A percentile compares a stretch with the other conserved stretches of the same genome.
These are phyloP conservation scores for Volutella citrinella DNA, from an alignment of 2,329 filamentous ascomycete species.

Conservation along the genomic window DNA sequence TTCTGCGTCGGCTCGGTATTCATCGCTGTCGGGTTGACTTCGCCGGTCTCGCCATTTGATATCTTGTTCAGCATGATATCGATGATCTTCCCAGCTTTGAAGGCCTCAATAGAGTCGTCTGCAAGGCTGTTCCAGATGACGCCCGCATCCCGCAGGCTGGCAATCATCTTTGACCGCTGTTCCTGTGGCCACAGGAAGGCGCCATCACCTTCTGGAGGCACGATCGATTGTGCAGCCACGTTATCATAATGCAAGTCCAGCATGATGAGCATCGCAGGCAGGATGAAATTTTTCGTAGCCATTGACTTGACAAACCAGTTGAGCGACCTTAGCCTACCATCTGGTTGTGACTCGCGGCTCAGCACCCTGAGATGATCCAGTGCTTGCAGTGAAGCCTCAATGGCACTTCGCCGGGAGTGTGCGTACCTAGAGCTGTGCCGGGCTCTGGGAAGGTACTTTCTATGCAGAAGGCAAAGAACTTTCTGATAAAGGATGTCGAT, in stretches of 20 bases:
- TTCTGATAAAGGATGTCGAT: constrained; percentile 86
- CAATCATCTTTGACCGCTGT: constrained; percentile 72
- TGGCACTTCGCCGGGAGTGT: constrained; percentile 78
- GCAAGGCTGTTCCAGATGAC: constrained; percentile 78
- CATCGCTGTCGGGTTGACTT: constrained; percentile 7
- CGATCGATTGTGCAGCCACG: constrained; percentile 41
- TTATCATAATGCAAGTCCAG: constrained; percentile 76
- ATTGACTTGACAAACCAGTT: constrained; percentile 78
- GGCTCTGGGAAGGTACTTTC: constrained; percentile 79
- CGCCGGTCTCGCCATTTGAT: constrained; percentile 30
- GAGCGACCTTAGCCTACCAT: constrained; percentile 68
- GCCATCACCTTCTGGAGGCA: constrained; percentile 39
- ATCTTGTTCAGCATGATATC: constrained; percentile 82
- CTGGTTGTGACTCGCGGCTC: constrained; percentile 69
- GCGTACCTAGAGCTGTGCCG: constrained; percentile 76
- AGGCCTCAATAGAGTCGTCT: constrained; percentile 82
- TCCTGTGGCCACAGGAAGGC: constrained; percentile 54
- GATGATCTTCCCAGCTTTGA: constrained; percentile 79
- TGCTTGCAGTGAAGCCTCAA: constrained; percentile 82
- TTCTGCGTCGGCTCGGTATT: constrained; percentile 23
- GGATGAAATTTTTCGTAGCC: constrained; percentile 79
- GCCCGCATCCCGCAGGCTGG: constrained; percentile 67
- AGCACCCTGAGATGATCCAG: constrained; percentile 75
- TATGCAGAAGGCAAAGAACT: constrained; percentile 82
- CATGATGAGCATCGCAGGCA: constrained; percentile 80